A percentile compares a stretch with the other conserved stretches of the same genome.
These are phyloP conservation scores for Lunularia cruciata DNA, from an alignment of 225 moss, liverwort and hornwort species.

Conservation along the genomic window DNA sequence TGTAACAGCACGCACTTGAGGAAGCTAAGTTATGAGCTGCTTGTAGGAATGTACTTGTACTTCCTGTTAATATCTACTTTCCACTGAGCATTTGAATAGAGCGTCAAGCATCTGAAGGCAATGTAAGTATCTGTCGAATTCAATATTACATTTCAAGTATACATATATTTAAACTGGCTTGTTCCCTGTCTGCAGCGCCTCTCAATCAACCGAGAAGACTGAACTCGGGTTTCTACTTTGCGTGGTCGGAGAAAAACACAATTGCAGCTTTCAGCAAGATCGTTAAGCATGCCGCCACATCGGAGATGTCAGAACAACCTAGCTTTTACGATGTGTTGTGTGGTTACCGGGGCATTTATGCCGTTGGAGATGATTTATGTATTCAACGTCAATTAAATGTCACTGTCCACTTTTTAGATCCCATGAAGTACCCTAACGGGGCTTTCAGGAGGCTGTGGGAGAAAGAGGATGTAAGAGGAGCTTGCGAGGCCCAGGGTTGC, in stretches of 20 bases:
- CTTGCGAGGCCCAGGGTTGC: slow-evolving; percentile 65
- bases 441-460: slow-evolving; percentile 71
- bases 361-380: slow-evolving; percentile 59
- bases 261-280: slow-evolving; percentile 67
- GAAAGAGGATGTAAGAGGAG: slow-evolving; percentile 51
- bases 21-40: no score
- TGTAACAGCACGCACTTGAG: no score
- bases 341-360: slow-evolving; percentile 56
- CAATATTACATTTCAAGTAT: no score
- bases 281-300: slow-evolving; percentile 61
- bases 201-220: slow-evolving; percentile 75
- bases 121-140: no score
- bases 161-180: no score
- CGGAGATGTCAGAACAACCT: slow-evolving; percentile 87
- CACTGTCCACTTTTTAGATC: slow-evolving; percentile 76
- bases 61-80: no score
- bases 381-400: slow-evolving; percentile 72
- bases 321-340: slow-evolving; percentile 96
- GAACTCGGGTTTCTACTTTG: slow-evolving; percentile 96
- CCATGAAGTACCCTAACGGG: slow-evolving; percentile 71
- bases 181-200: slow-evolving; percentile 52
- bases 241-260: slow-evolving; percentile 69
- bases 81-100: no score
- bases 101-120: no score
- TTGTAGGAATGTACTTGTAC: no score